These are phyloP conservation scores for Umbelopsis sp. DNA, from an alignment of 371 early-diverging fungal genomes.

Conservation along the genomic window DNA sequence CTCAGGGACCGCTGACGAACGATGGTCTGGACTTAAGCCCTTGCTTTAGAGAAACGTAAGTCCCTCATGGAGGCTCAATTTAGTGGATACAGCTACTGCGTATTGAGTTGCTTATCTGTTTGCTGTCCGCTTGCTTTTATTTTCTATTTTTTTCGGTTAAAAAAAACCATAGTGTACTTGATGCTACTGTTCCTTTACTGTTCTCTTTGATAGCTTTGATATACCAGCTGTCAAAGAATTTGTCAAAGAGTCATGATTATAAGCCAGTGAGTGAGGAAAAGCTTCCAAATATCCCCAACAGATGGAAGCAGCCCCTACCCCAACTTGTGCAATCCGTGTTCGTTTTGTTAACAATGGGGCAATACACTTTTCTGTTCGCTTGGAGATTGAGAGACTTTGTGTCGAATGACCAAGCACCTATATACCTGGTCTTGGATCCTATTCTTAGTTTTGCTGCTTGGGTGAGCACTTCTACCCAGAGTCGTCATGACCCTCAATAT, in stretches of 20 bases:
- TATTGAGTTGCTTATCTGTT: not conserved
- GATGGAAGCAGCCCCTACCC: constrained; percentile 15
- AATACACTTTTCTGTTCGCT: constrained; percentile 15
- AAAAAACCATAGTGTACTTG: not conserved
- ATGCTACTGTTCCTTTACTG: constrained; percentile 3
- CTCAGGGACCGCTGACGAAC: constrained; percentile 5
- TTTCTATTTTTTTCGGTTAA: too few species aligned
- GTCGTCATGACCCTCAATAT: not conserved
- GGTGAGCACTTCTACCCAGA: not conserved
- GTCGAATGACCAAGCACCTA: not conserved
- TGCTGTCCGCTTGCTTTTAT: not conserved
- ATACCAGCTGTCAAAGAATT: constrained; percentile 1
- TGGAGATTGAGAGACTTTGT: constrained; percentile 14
- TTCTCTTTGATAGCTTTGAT: not conserved
- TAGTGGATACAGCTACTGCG: not conserved
- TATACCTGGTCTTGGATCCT: not conserved
- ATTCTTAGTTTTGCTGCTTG: constrained; percentile 13
- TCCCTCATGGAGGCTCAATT: not conserved
- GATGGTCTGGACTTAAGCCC: constrained; percentile 6
- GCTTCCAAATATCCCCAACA: constrained; percentile 6
- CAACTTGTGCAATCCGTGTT: not conserved
- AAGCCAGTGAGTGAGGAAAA: not conserved
- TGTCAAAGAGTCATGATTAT: constrained; percentile 10
- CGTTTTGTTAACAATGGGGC: constrained; percentile 12
- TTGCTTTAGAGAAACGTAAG: constrained; percentile 17